These are phyloP conservation scores for Lodderomyces parapsilosis DNA, from an alignment of 1,139 yeast genomes.

Conservation along the genomic window DNA sequence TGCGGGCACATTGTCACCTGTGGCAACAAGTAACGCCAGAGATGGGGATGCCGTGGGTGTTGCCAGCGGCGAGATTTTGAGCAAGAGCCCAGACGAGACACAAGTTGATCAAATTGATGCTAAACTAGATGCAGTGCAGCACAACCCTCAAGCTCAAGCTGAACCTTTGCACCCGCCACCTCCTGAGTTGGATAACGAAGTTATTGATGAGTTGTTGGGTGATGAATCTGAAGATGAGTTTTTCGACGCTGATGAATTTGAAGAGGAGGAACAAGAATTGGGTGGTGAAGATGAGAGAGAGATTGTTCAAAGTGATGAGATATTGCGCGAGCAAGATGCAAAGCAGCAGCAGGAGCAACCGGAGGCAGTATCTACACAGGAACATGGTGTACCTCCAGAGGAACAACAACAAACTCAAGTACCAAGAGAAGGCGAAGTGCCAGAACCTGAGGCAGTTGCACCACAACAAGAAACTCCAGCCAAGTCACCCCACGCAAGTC, in stretches of 20 bases:
- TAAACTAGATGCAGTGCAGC: constrained; percentile 9
- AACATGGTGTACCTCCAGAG: background rate
- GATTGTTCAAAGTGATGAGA: constrained; percentile 5
- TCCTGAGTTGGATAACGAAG: constrained; percentile 14
- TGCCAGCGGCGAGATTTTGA: constrained; percentile 5
- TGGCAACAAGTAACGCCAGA: constrained; percentile 3
- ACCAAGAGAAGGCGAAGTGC: background rate
- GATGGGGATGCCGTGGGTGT: background rate
- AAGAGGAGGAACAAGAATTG: constrained; percentile 18
- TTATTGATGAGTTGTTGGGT: constrained; percentile 47
- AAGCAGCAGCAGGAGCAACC: background rate
- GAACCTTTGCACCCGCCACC: constrained; percentile 8
- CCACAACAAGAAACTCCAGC: background rate
- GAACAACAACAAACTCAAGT: background rate
- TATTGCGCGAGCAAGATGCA: constrained; percentile 5
- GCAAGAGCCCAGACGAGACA: constrained; percentile 9
- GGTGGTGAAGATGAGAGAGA: constrained; percentile 3
- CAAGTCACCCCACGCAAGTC: background rate
- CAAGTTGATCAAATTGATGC: constrained; percentile 14
- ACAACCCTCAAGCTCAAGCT: constrained; percentile 6
- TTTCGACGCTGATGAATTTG: constrained; percentile 80
- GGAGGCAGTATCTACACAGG: too few relatives aligned
- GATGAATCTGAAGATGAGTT: constrained; percentile 77
- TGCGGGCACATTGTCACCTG: constrained; percentile 12
- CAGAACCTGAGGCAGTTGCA: background rate